Percentiles rank a stretch among this genome's conserved stretches.
These are phyloP conservation scores for Maudiozyma turicensis DNA, from an alignment of 805 yeast genomes.

Conservation along the genomic window DNA sequence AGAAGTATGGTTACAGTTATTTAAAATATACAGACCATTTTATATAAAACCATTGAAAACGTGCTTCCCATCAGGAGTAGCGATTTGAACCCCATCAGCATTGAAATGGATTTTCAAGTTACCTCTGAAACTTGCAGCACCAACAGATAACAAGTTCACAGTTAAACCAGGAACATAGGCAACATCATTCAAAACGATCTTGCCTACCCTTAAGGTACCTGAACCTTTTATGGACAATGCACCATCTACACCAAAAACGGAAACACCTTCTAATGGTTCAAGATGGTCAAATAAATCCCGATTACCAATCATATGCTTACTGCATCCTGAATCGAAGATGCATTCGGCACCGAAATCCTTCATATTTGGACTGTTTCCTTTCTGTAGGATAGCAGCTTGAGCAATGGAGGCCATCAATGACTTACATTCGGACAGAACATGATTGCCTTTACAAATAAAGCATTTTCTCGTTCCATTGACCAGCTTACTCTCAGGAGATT, in stretches of 20 bases:
- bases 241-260: conserved; percentile 1
- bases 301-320: neutral
- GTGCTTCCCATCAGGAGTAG: too few relatives aligned
- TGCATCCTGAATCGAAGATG: neutral
- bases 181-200: neutral
- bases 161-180: conserved; percentile 2
- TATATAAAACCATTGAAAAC: too few relatives aligned
- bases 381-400: neutral
- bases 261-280: neutral
- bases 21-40: too few relatives aligned
- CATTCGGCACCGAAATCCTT: neutral
- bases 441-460: neutral
- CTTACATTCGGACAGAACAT: neutral
- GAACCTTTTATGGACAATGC: neutral
- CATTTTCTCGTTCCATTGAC: neutral
- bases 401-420: neutral
- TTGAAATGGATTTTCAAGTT: too few relatives aligned
- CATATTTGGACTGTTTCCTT: neutral
- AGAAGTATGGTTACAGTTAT: too few relatives aligned
- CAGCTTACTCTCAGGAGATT: neutral
- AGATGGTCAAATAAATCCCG: neutral
- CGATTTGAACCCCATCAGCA: too few relatives aligned
- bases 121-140: neutral
- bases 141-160: neutral
- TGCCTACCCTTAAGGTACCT: neutral